These are phyloP conservation scores for Raphanus hybrid DNA, from an alignment of 441 rosid genomes.

Conservation along the genomic window DNA sequence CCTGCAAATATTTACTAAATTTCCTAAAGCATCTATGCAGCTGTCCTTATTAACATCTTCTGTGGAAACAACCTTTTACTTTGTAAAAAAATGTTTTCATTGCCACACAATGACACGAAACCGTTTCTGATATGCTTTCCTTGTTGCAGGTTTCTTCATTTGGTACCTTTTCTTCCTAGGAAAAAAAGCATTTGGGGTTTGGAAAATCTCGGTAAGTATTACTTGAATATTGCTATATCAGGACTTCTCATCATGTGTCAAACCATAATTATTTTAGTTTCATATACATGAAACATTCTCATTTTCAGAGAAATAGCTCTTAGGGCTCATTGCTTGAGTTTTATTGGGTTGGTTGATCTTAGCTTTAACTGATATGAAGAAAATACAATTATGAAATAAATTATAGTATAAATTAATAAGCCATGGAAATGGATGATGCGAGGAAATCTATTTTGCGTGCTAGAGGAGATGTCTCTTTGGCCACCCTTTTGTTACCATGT, in stretches of 20 bases:
- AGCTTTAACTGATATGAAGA: conserved; percentile 10
- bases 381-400: not conserved
- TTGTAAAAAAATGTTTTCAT: not conserved
- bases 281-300: too few species aligned
- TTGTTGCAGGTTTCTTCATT: conserved; percentile 38
- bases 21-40: not conserved
- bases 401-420: conserved; percentile 11
- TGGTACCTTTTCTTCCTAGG: conserved; percentile 33
- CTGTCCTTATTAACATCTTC: not conserved
- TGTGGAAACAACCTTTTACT: not conserved
- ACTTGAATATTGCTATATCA: conserved; percentile 27
- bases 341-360: conserved; percentile 28
- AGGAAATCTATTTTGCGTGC: conserved; percentile 42
- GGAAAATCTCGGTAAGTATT: conserved; percentile 29
- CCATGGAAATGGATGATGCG: conserved; percentile 40
- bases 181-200: conserved; percentile 9
- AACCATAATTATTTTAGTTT: not conserved
- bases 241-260: conserved; percentile 22
- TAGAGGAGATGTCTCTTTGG: conserved; percentile 32
- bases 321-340: conserved; percentile 34
- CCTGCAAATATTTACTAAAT: not conserved
- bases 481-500: conserved; percentile 42
- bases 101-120: not conserved
- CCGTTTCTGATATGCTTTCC: not conserved
- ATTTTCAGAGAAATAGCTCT: conserved; percentile 1